Percentiles rank a stretch among this genome's conserved stretches.
These are phyloP conservation scores for Hanseniaspora mollemarum DNA, from an alignment of 805 yeast species.

Conservation along the genomic window DNA sequence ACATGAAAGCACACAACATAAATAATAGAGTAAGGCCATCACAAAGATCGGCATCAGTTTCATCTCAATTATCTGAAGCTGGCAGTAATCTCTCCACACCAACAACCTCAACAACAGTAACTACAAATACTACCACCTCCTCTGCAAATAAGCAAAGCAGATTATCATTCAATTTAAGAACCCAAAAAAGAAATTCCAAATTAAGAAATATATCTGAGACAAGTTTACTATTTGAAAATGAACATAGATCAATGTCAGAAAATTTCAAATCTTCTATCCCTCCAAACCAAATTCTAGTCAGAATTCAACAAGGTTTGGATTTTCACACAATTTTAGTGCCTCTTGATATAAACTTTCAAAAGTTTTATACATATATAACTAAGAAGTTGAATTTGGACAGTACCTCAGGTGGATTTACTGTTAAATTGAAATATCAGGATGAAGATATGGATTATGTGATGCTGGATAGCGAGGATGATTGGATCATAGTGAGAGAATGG, in stretches of 20 bases:
- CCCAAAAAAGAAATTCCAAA: constrained; percentile 11
- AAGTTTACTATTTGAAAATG: constrained; percentile 23
- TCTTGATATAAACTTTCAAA: constrained; percentile 38
- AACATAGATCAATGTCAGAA: constrained; percentile 34
- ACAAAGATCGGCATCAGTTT: constrained; percentile 8
- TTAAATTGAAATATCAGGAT: constrained; percentile 67
- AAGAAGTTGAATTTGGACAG: constrained; percentile 41
- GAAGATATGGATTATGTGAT: constrained; percentile 92
- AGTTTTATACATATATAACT: constrained; percentile 47
- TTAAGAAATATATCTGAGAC: constrained; percentile 10
- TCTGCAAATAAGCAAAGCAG: not conserved
- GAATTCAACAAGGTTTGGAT: constrained; percentile 36
- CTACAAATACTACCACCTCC: constrained; percentile 24
- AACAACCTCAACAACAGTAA: not conserved
- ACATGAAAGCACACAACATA: not conserved
- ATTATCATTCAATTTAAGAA: constrained; percentile 2
- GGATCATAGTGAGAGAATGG: constrained; percentile 73
- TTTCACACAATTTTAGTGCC: constrained; percentile 60
- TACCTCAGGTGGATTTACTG: constrained; percentile 31
- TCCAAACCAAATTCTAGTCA: constrained; percentile 31
- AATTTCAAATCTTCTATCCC: constrained; percentile 33
- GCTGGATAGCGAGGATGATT: constrained; percentile 76
- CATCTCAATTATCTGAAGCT: constrained; percentile 9
- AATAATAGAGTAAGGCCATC: not conserved
- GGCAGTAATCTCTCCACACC: not conserved